These are phyloP conservation scores for Cyanidiococcus yangmingshanensis DNA, from an alignment of 23 red algal species.

Conservation along the genomic window DNA sequence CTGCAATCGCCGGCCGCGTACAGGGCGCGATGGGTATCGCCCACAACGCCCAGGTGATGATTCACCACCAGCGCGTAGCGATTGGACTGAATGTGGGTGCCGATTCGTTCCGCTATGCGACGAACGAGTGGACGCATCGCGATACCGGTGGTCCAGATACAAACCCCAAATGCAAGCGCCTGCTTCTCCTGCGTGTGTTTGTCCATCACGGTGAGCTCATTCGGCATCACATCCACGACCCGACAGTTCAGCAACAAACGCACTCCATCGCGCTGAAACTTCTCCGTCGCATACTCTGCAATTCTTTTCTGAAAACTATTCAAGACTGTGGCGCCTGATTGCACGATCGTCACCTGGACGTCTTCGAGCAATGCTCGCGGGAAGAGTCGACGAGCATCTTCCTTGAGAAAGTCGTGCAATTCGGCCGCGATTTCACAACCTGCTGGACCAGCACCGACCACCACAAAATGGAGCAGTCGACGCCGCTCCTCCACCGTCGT, in stretches of 20 bases:
- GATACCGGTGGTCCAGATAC: slow-evolving; percentile 10
- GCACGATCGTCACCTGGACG: background rate
- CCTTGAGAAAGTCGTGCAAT: slow-evolving; percentile 69
- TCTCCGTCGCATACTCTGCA: slow-evolving; percentile 6
- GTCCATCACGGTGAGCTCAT: slow-evolving; percentile 12
- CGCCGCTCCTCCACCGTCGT: slow-evolving; percentile 40
- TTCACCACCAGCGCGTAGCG: slow-evolving; percentile 11
- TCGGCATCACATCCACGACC: background rate
- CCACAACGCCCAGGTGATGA: background rate
- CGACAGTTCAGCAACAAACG: background rate
- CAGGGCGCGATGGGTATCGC: background rate
- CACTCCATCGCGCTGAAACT: slow-evolving; percentile 13
- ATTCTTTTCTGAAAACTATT: background rate
- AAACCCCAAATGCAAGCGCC: slow-evolving; percentile 1
- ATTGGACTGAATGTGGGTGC: slow-evolving; percentile 1
- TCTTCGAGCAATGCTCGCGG: background rate
- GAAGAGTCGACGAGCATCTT: slow-evolving; percentile 33
- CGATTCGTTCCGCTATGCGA: slow-evolving; percentile 5
- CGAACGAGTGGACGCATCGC: slow-evolving; percentile 12
- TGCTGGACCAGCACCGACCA: slow-evolving; percentile 41
- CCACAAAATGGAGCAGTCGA: slow-evolving; percentile 52
- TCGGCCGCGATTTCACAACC: slow-evolving; percentile 90
- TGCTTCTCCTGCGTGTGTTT: background rate
- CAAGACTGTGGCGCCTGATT: background rate
- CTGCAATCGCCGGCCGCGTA: slow-evolving; percentile 17